Percentiles rank a stretch among this genome's conserved stretches.
Evolutionary conservation across 257 asterid species (phyloP).

Genomic region (Striga asiatica): DNA sequence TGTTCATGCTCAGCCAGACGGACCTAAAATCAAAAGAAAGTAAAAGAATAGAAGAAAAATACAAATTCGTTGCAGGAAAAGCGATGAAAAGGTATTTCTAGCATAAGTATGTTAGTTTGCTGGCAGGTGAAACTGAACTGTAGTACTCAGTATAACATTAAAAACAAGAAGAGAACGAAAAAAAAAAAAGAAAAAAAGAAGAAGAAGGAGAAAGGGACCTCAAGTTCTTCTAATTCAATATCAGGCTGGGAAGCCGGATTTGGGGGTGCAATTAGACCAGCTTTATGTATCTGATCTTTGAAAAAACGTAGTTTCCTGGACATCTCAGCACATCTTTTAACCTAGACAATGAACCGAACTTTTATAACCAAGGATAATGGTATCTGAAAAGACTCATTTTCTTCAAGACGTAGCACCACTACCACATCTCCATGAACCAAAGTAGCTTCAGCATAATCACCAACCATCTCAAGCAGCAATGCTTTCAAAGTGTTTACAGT

Average conservation of each 20-base stretch:
- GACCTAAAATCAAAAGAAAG: no score
- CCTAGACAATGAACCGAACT: constrained; percentile 34
- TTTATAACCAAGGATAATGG: no score
- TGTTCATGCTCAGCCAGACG: constrained; percentile 93
- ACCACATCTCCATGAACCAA: neutral
- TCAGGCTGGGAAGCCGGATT: constrained; percentile 74
- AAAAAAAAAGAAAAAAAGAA: neutral
- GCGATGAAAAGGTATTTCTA: neutral
- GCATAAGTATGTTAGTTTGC: no score
- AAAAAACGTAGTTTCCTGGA: constrained; percentile 81
- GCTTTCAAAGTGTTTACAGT: no score
- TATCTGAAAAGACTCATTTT: neutral
- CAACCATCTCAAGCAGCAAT: no score
- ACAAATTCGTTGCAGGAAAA: neutral
- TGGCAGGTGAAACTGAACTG: no score
- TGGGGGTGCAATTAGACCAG: constrained; percentile 58
- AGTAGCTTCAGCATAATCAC: no score
- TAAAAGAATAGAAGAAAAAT: neutral
- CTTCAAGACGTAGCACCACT: neutral
- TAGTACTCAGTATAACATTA: no score
- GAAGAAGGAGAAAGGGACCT: constrained; percentile 37
- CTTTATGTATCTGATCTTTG: constrained; percentile 89
- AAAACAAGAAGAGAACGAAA: neutral
- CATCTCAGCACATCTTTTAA: constrained; percentile 99
- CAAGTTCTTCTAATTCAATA: constrained; percentile 82